Base-by-base conservation (phyloP, 202 grass and related monocot species). In the Carex arenaria region DNA sequence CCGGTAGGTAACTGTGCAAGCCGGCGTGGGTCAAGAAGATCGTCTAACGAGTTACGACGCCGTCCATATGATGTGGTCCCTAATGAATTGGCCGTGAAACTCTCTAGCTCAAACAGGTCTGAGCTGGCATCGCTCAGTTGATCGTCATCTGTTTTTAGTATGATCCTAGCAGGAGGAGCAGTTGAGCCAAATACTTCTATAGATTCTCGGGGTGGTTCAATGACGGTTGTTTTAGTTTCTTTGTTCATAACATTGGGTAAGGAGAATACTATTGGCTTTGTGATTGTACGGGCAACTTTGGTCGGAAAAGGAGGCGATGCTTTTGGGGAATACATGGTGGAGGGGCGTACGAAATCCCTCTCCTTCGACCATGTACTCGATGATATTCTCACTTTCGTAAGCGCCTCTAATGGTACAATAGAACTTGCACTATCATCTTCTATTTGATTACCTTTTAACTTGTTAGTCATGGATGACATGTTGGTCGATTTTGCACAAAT, bases 101-200 rank as follows among this genome's bases (percentile, higher is more conserved):
- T 87, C 42, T 87, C 85, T 18, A 87, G 62, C 60, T 87, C 85
- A 82, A 87, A 87, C 20, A 87, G 80, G 60, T 87, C 85, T 75
- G 85, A 87, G 85, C 85, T 87, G 10, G 80, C 20, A 67, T 87
- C 85, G 31, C 85, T 87, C 32, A 82, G 64, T 67, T 82, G 43
- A 36, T 82, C 80, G 9, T 82, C 80, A n/a, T 82, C 80, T 17
- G 80, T 47, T 55, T 82, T 82, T 36, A 82, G 40, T 66, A 68
- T 67, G 80, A 82, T 82, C 49, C 80, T 67, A 53, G 57, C 7
- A 4, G 61, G 59, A 66, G 80, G 45, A 68, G 63, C 56, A 28
- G 22, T 82, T 36, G 18, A 18, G 43, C 80, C 63, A 67, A 82
- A 82, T 23, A 82, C 62, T 82, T 82, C 63, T 52, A 68, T 38